Evolutionary conservation across 2,329 filamentous ascomycete genomes (phyloP).

Genomic region (Venturia oleaginea): DNA sequence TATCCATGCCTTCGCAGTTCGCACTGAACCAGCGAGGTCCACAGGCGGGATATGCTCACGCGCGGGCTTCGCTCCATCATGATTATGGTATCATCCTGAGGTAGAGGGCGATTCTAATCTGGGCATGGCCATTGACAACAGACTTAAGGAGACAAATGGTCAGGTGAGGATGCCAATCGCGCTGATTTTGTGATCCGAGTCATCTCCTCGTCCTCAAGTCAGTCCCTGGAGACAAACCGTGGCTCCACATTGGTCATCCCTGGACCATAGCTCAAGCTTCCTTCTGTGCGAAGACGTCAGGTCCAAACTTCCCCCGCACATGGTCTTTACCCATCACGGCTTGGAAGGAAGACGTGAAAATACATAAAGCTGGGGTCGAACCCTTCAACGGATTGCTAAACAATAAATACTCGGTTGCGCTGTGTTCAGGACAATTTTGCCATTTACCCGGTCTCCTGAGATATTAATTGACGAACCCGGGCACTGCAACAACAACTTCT

Average conservation of each 20-base stretch:
- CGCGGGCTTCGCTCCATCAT: not conserved
- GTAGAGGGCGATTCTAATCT: not conserved
- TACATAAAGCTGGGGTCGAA: not conserved
- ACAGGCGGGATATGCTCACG: not conserved
- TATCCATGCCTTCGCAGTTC: not conserved
- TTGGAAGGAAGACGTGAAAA: not conserved
- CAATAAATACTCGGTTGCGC: not conserved
- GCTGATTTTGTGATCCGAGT: not conserved
- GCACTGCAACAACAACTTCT: not conserved
- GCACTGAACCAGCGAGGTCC: not conserved
- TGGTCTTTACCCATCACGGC: not conserved
- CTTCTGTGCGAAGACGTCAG: constrained; percentile 7
- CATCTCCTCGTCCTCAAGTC: not conserved
- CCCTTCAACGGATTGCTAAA: not conserved
- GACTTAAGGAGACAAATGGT: not conserved
- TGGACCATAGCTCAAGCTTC: constrained; percentile 4
- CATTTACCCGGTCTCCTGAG: not conserved
- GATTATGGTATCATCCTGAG: not conserved
- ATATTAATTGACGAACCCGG: constrained; percentile 3
- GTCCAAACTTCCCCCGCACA: not conserved
- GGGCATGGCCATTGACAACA: not conserved
- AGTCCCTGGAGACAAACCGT: not conserved
- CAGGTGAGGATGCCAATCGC: not conserved
- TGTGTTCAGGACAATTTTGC: not conserved
- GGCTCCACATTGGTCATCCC: not conserved